A percentile compares a stretch with the other conserved stretches of the same genome.
These are phyloP conservation scores for Ophiorrhiza pumila DNA, from an alignment of 257 asterid genomes.

Conservation along the genomic window DNA sequence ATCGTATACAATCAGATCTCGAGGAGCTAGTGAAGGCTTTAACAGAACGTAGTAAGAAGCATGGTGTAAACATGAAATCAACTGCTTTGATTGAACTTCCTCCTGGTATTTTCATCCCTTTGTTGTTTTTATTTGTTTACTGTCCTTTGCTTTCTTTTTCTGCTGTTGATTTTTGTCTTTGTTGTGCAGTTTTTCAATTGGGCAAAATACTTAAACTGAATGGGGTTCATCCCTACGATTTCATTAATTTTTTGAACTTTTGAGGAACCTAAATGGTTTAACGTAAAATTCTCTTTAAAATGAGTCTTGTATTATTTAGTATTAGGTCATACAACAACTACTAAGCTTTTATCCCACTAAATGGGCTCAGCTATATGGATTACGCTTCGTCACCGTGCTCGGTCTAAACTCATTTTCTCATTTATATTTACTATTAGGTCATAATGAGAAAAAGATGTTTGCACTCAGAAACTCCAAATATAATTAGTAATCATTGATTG, in stretches of 20 bases:
- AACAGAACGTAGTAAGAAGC: conserved; percentile 84
- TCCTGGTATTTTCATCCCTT: conserved; percentile 44
- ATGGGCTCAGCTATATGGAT: too few relatives aligned
- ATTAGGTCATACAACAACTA: neutral
- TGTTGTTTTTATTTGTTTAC: neutral
- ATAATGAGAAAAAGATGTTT: neutral
- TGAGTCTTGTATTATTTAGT: neutral
- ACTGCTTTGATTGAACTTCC: conserved; percentile 87
- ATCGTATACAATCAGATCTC: conserved; percentile 93
- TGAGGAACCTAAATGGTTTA: neutral
- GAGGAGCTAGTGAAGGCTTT: conserved; percentile 91
- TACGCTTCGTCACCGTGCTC: too few relatives aligned
- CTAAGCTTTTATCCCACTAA: too few relatives aligned
- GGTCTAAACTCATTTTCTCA: too few relatives aligned
- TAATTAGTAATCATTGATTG: neutral
- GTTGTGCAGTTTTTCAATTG: neutral
- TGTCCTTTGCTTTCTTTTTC: conserved; percentile 20
- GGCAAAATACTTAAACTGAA: neutral
- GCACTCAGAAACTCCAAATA: neutral
- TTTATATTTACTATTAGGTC: neutral
- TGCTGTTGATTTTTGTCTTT: neutral
- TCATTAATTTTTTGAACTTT: neutral
- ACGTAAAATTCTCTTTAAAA: neutral
- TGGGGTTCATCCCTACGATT: neutral
- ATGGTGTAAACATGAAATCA: conserved; percentile 59